Evolutionary conservation across 768 basidiomycete species (phyloP).

Genomic region (Boletus rufocinnamomeus): DNA sequence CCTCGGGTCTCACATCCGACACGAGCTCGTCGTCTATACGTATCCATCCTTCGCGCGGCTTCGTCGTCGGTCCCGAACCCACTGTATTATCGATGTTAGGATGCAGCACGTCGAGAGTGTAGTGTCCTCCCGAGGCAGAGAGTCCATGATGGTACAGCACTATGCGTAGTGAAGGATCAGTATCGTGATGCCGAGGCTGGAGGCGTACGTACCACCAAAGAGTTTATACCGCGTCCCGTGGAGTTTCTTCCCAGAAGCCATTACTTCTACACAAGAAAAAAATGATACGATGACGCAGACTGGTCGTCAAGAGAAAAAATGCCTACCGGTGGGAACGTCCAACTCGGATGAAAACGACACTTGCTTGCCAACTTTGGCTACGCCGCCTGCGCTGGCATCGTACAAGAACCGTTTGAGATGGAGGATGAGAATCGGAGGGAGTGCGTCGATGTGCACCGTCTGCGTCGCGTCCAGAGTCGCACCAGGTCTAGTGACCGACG

Average conservation of each 20-base stretch:
- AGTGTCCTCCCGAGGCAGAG: constrained; percentile 91
- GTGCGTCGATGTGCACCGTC: constrained; percentile 72
- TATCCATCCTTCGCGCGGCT: constrained; percentile 74
- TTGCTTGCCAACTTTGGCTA: constrained; percentile 85
- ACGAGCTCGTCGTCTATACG: constrained; percentile 93
- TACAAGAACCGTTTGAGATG: constrained; percentile 93
- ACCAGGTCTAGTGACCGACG: constrained; percentile 55
- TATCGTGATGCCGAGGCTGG: not conserved
- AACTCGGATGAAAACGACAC: constrained; percentile 77
- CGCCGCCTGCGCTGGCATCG: constrained; percentile 70
- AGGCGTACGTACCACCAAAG: constrained; percentile 67
- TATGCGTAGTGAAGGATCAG: constrained; percentile 25
- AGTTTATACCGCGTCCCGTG: constrained; percentile 68
- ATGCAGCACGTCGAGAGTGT: constrained; percentile 88
- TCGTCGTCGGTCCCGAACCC: constrained; percentile 15
- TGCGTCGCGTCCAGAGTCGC: constrained; percentile 71
- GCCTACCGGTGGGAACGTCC: constrained; percentile 65
- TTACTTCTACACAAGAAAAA: constrained; percentile 47
- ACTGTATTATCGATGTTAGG: constrained; percentile 55
- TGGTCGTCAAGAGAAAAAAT: not conserved
- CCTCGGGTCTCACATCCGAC: constrained; percentile 65
- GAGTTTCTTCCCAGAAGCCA: constrained; percentile 53
- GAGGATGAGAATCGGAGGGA: constrained; percentile 82
- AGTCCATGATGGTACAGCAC: constrained; percentile 93
- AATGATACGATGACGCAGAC: too few relatives aligned